phyloP scores from a whole-genome alignment of 139 green algal genomes.

The Picochlorum sp. region DNA sequence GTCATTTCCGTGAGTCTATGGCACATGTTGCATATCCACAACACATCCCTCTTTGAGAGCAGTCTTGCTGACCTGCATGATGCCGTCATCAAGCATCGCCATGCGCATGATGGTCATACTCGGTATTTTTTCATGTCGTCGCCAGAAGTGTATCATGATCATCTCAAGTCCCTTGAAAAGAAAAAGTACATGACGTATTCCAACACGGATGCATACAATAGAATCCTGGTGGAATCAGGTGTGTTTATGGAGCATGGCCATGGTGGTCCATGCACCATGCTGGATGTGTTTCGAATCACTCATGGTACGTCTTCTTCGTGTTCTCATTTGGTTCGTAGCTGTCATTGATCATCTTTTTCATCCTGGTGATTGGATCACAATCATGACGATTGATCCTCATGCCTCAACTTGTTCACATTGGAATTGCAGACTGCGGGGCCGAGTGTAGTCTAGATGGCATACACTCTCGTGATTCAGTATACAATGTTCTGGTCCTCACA shows the following conservation, averaged over 20 bases:
- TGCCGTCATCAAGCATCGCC: not conserved
- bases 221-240: not conserved
- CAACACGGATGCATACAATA: slow-evolving; percentile 5
- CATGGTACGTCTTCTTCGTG: not conserved
- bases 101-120: not conserved
- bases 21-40: slow-evolving; percentile 10
- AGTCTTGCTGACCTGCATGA: too few species aligned
- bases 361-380: too few species aligned
- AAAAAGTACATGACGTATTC: not conserved
- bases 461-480: slow-evolving; percentile 9
- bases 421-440: not conserved
- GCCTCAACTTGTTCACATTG: too few species aligned
- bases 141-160: slow-evolving; percentile 2
- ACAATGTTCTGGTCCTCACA: not conserved
- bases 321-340: too few species aligned
- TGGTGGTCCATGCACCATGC: not conserved
- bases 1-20: slow-evolving; percentile 1
- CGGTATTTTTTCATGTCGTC: not conserved
- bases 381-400: too few species aligned
- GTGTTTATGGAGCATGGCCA: too few species aligned
- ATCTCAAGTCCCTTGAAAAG: not conserved
- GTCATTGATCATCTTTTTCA: too few species aligned
- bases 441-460: slow-evolving; percentile 12
- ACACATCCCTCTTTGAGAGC: not conserved
- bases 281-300: slow-evolving; percentile 8